Conservation (phyloP, 805 yeast genomes). For the Jamesozyma jinghongensis region DNA sequence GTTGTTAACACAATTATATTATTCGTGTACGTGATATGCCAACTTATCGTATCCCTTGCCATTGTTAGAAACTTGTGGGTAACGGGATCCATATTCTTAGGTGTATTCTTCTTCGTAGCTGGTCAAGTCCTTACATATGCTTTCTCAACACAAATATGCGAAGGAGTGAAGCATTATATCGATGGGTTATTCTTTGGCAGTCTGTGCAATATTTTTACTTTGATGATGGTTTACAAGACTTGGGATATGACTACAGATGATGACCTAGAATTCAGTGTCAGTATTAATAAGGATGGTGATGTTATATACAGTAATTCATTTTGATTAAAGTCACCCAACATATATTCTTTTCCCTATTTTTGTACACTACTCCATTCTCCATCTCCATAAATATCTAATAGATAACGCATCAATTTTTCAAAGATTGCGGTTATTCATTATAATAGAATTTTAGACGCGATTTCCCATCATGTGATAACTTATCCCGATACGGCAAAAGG, state of each 20-base stretch:
- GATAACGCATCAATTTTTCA: no score
- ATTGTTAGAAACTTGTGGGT: conserved; percentile 81
- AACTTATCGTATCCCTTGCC: conserved; percentile 54
- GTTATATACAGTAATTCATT: conserved; percentile 14
- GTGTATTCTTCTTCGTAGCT: conserved; percentile 60
- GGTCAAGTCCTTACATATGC: conserved; percentile 77
- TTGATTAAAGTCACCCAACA: background rate
- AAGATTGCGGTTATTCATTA: no score
- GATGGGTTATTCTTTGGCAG: conserved; percentile 87
- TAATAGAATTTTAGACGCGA: no score
- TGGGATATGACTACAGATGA: conserved; percentile 96
- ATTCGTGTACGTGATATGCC: conserved; percentile 54
- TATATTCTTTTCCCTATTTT: no score
- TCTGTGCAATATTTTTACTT: conserved; percentile 65
- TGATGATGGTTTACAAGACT: conserved; percentile 92
- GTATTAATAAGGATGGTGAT: conserved; percentile 38
- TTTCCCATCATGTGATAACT: no score
- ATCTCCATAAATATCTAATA: no score
- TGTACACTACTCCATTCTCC: no score
- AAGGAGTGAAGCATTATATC: conserved; percentile 67
- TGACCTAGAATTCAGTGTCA: conserved; percentile 84
- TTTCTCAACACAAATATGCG: conserved; percentile 58
- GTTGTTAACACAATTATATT: conserved; percentile 62
- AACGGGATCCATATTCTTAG: conserved; percentile 68
- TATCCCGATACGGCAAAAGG: no score